Percentiles rank a stretch among this genome's conserved stretches.
Evolutionary conservation across 768 basidiomycete species (phyloP).

Genomic region (Hydnum rufescens): DNA sequence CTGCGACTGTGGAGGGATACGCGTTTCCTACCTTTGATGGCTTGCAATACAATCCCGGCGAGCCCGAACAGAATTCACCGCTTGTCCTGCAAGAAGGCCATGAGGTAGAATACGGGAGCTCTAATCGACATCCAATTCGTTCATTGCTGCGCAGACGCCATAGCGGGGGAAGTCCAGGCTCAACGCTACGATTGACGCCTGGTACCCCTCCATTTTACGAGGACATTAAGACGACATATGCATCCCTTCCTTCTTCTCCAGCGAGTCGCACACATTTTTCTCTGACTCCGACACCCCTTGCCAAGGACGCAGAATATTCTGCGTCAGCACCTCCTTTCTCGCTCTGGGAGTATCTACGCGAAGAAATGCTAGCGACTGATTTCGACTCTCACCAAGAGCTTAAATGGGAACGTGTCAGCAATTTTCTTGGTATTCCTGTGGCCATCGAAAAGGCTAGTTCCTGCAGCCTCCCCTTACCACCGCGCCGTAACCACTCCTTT

Average conservation of each 20-base stretch:
- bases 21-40: no score
- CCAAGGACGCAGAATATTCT: background rate
- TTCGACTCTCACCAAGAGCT: slow-evolving; percentile 86
- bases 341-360: slow-evolving; percentile 79
- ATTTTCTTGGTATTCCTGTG: slow-evolving; percentile 80
- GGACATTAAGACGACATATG: background rate
- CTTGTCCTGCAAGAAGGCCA: no score
- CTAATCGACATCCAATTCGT: no score
- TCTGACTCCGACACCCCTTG: background rate
- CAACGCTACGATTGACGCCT: no score
- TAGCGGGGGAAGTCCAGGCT: no score
- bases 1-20: no score
- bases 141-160: no score
- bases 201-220: background rate
- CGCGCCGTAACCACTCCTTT: background rate
- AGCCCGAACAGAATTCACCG: no score
- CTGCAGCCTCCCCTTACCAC: background rate
- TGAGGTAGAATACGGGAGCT: no score
- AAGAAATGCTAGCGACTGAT: slow-evolving; percentile 80
- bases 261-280: background rate
- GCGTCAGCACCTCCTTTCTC: slow-evolving; percentile 35
- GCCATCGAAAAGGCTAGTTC: slow-evolving; percentile 72
- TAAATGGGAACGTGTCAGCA: slow-evolving; percentile 91
- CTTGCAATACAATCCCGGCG: no score
- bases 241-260: background rate